phyloP scores from a whole-genome alignment of 106 monocot genomes.

The Posidonia australis region DNA sequence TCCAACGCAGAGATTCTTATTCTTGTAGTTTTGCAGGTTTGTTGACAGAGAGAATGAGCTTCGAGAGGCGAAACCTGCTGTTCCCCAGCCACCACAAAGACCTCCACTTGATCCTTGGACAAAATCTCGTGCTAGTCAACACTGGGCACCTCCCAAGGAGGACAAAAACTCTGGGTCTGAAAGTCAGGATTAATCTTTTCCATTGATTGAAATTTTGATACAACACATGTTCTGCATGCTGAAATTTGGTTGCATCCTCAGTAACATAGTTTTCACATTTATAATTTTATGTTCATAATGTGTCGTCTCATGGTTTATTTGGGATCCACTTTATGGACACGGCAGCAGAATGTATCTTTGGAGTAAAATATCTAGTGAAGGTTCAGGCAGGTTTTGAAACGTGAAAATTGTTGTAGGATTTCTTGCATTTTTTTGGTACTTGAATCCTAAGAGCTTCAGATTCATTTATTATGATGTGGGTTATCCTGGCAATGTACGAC shows the following conservation, averaged over 20 bases:
- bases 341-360: no score
- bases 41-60: constrained; percentile 95
- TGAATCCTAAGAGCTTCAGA: no score
- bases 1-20: background rate
- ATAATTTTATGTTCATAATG: background rate
- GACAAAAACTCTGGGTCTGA: constrained; percentile 25
- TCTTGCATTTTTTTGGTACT: no score
- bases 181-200: background rate
- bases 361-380: no score
- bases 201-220: background rate
- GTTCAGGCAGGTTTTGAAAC: no score
- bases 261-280: no score
- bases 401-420: no score
- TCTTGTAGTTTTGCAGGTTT: constrained; percentile 38
- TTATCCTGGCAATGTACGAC: no score
- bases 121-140: constrained; percentile 49
- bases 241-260: background rate
- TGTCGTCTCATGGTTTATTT: background rate
- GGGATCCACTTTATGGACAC: no score
- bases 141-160: constrained; percentile 71
- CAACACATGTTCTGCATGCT: background rate
- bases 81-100: constrained; percentile 55
- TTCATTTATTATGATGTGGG: no score
- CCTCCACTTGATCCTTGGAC: constrained; percentile 77
- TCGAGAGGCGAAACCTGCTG: constrained; percentile 73